Evolutionary conservation across 2,329 filamentous ascomycete species (phyloP).

Genomic region (Sporothrix euskadiensis): DNA sequence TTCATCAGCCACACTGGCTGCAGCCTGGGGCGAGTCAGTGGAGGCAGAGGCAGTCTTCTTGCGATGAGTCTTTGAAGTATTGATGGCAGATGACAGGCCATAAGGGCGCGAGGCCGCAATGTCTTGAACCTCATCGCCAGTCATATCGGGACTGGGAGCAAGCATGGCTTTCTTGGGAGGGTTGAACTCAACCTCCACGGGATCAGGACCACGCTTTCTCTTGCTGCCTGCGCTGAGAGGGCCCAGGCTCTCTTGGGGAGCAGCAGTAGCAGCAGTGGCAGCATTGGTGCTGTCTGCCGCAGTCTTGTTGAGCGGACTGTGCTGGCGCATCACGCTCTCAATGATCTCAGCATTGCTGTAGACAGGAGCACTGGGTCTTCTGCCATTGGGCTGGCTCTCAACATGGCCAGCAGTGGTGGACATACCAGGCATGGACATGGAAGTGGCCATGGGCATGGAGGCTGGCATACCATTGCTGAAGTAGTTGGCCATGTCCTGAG

Average conservation of each 20-base stretch:
- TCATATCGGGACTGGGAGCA: not conserved
- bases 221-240: not conserved
- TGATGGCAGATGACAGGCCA: not conserved
- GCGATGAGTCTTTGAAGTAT: not conserved
- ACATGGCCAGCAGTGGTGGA: not conserved
- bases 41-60: not conserved
- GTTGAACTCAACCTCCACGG: constrained; percentile 12
- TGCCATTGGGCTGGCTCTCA: not conserved
- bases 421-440: constrained; percentile 9
- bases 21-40: not conserved
- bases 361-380: not conserved
- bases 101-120: not conserved
- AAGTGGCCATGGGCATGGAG: not conserved
- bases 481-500: not conserved
- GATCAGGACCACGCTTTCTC: constrained; percentile 4
- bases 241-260: not conserved
- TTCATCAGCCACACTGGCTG: not conserved
- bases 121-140: not conserved
- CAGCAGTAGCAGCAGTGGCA: not conserved
- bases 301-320: not conserved
- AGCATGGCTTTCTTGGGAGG: constrained; percentile 11
- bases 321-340: not conserved
- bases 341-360: constrained; percentile 20
- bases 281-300: too few species aligned
- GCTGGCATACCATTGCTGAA: not conserved